These are phyloP conservation scores for Coniella vitis DNA, from an alignment of 2,329 filamentous ascomycete species.

Conservation along the genomic window DNA sequence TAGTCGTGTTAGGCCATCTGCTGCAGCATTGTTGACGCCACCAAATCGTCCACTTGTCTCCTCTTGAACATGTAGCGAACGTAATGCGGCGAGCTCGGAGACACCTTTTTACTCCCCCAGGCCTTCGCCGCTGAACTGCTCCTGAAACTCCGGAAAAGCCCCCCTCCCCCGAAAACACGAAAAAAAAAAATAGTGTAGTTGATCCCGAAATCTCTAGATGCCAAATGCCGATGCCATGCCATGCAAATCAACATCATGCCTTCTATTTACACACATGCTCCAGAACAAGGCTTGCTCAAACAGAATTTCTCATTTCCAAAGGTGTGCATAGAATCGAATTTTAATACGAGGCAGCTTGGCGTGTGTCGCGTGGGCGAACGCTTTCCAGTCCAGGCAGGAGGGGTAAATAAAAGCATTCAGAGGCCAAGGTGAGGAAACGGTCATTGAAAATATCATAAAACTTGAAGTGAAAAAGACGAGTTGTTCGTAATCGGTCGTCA, in stretches of 20 bases:
- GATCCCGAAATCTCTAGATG: constrained; percentile 37
- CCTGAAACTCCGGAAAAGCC: constrained; percentile 39
- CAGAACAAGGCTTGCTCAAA: constrained; percentile 23
- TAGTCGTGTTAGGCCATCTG: constrained; percentile 18
- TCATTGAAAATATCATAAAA: constrained; percentile 10
- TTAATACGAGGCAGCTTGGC: constrained; percentile 7
- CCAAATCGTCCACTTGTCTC: constrained; percentile 19
- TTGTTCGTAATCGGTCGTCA: constrained; percentile 13
- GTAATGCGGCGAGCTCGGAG: constrained; percentile 34
- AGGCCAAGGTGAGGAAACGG: not conserved
- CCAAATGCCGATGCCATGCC: constrained; percentile 40
- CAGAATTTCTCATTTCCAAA: constrained; percentile 16
- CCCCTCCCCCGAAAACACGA: too few relatives aligned
- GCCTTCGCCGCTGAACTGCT: constrained; percentile 31
- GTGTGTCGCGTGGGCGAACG: constrained; percentile 8
- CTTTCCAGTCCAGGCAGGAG: constrained; percentile 14
- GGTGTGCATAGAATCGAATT: constrained; percentile 17
- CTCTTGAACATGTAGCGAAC: constrained; percentile 31
- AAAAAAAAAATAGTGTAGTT: constrained; percentile 18
- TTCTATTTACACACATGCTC: constrained; percentile 39
- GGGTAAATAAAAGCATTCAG: not conserved
- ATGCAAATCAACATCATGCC: constrained; percentile 43
- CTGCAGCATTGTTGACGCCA: constrained; percentile 11
- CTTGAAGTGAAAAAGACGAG: constrained; percentile 12
- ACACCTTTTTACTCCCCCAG: constrained; percentile 27